Evolutionary conservation across 2,329 filamentous ascomycete genomes (phyloP).

Genomic region (Colletotrichum melonis): DNA sequence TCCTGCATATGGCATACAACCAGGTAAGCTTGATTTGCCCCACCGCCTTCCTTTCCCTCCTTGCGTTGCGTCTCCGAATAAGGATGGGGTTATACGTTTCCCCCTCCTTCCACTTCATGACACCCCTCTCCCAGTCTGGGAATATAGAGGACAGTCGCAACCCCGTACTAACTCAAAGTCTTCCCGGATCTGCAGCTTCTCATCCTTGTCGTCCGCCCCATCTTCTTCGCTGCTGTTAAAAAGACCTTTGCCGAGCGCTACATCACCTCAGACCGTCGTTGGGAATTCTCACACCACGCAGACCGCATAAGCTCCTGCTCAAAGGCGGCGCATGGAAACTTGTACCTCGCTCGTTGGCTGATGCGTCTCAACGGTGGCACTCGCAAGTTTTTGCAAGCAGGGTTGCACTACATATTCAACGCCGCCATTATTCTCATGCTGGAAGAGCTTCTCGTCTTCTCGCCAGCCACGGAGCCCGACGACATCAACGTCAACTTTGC

Average conservation of each 20-base stretch:
- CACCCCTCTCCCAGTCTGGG: neutral
- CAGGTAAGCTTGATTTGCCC: slow-evolving; percentile 29
- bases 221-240: slow-evolving; percentile 60
- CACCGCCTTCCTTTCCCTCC: slow-evolving; percentile 37
- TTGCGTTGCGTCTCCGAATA: slow-evolving; percentile 38
- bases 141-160: neutral
- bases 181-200: slow-evolving; percentile 50
- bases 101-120: neutral
- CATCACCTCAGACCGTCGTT: slow-evolving; percentile 41
- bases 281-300: slow-evolving; percentile 43
- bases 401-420: slow-evolving; percentile 62
- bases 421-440: slow-evolving; percentile 60
- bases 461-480: slow-evolving; percentile 39
- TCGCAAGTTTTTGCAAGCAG: slow-evolving; percentile 55
- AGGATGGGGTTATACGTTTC: neutral
- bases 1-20: slow-evolving; percentile 62
- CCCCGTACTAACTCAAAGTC: neutral
- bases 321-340: slow-evolving; percentile 57
- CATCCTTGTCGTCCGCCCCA: slow-evolving; percentile 60
- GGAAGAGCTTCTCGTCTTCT: slow-evolving; percentile 52
- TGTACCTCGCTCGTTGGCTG: slow-evolving; percentile 55
- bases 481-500: slow-evolving; percentile 55
- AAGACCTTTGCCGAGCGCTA: slow-evolving; percentile 56
- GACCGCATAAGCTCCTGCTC: slow-evolving; percentile 52
- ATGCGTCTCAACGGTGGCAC: slow-evolving; percentile 46